A percentile compares a stretch with the other conserved stretches of the same genome.
Evolutionary conservation across 1,139 yeast species (phyloP).

Genomic region (Yamadazyma spencermartinsiae): DNA sequence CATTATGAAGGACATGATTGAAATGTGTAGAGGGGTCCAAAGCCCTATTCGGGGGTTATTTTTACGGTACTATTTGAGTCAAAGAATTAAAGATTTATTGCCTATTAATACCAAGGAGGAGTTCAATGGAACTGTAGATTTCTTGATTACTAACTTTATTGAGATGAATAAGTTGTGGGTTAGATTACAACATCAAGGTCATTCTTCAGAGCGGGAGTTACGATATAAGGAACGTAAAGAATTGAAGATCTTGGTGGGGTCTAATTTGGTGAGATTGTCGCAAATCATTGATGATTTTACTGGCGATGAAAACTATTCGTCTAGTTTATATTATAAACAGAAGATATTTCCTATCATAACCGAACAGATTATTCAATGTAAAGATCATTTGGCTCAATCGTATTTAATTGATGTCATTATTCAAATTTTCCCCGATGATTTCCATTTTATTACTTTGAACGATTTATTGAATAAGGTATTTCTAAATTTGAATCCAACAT

Average conservation of each 20-base stretch:
- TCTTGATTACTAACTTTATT: constrained; percentile 81
- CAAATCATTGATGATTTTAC: constrained; percentile 72
- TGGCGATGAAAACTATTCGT: constrained; percentile 36
- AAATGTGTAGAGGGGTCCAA: constrained; percentile 98
- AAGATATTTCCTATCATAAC: constrained; percentile 75
- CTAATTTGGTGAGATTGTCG: constrained; percentile 84
- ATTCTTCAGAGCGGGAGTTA: constrained; percentile 74
- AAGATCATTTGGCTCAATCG: constrained; percentile 89
- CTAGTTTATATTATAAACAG: constrained; percentile 53
- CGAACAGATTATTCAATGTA: constrained; percentile 90
- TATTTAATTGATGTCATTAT: constrained; percentile 85
- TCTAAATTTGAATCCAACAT: constrained; percentile 63
- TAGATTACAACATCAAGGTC: constrained; percentile 93
- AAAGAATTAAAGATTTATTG: constrained; percentile 72
- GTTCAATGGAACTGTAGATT: constrained; percentile 65
- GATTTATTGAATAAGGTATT: constrained; percentile 65
- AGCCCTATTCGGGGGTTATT: constrained; percentile 91
- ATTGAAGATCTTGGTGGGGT: constrained; percentile 87
- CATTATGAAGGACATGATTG: constrained; percentile 93
- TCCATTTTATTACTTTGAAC: constrained; percentile 76
- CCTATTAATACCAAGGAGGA: constrained; percentile 50
- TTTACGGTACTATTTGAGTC: constrained; percentile 83
- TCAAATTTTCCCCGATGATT: constrained; percentile 93
- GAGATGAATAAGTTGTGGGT: constrained; percentile 99
- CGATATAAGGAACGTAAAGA: constrained; percentile 83